These are phyloP conservation scores for Croton setiger DNA, from an alignment of 441 rosid genomes.

Conservation along the genomic window DNA sequence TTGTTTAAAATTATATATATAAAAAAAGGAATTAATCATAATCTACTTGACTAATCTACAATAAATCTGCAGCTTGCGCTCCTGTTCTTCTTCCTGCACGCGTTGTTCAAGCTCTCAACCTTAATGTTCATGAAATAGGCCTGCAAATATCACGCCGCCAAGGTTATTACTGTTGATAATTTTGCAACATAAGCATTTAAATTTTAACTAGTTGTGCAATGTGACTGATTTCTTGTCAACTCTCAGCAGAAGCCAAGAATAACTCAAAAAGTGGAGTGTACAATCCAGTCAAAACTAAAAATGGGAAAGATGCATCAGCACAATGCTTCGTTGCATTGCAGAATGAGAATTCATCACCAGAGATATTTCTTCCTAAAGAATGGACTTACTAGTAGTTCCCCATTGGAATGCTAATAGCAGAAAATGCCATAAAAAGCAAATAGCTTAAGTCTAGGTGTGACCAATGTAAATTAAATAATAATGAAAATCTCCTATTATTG, in stretches of 20 bases:
- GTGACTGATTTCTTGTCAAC: not conserved
- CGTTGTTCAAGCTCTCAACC: slow-evolving; percentile 83
- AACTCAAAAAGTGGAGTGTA: slow-evolving; percentile 31
- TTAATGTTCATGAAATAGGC: slow-evolving; percentile 61
- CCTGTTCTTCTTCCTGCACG: slow-evolving; percentile 84
- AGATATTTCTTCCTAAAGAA: slow-evolving; percentile 79
- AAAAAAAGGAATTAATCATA: not conserved
- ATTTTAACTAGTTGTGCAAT: not conserved
- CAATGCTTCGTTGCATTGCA: slow-evolving; percentile 29
- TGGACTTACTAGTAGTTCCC: slow-evolving; percentile 74
- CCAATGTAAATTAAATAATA: slow-evolving; percentile 20
- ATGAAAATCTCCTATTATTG: slow-evolving; percentile 4
- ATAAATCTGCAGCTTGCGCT: slow-evolving; percentile 56
- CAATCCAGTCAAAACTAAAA: slow-evolving; percentile 28
- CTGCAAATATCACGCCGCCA: slow-evolving; percentile 51
- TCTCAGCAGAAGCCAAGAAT: slow-evolving; percentile 25
- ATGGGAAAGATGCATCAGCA: slow-evolving; percentile 31
- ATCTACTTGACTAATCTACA: not conserved
- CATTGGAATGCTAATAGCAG: not conserved
- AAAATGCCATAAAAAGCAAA: slow-evolving; percentile 25
- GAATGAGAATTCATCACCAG: slow-evolving; percentile 47
- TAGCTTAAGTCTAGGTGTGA: slow-evolving; percentile 17
- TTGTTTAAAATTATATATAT: not conserved
- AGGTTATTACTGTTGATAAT: slow-evolving; percentile 32
- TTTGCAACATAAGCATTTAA: not conserved